Base-by-base conservation (phyloP, 1,284 basidiomycete species). In the Puccinia hordei region DNA sequence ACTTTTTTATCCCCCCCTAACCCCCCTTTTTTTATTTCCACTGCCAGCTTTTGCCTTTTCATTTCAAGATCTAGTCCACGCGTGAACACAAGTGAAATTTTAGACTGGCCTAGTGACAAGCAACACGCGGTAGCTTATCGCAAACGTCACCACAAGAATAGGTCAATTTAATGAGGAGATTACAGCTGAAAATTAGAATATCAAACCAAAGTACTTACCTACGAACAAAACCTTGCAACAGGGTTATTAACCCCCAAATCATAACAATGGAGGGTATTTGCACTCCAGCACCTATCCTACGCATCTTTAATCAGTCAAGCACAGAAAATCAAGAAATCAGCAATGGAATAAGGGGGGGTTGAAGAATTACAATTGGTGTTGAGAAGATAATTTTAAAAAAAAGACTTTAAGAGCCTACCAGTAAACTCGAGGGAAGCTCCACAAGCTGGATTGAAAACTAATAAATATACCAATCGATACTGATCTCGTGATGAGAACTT, bases 271-370 rank as follows among this genome's bases (percentile, higher is more conserved):
- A 41, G 2, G 72, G 72, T 53, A 73, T 44, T 9, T 57, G 35
- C 24, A 59, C 51, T 33, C 51, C 46, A 41, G 72, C 53, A 33
- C 72, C 72, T 30, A 73, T 61, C 53, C 41, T 59, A 38, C 24
- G 53, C 72, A 73, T 55, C 72, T 73, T 4, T 66, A 12, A 44
- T 41, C 38, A 41, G 38, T 41, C 4, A 41, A 41, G 12, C 38
- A 38, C 33, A 38, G 22, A n/a, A 17, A 15, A 27, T 15, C 8
- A 10, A 15, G 13, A 49, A 49, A 49, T 49, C 46, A 49, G 46
- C 46, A 19, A 5, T 1, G 38, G 12, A 65, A 12, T 61, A 35
- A 61, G 33, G 24, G 5, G 17, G 4, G 30, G 59, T 15, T 10
- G n/a, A 13, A 57, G 8, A 57, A 6, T 5, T 41, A 12, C 4